phyloP scores from a whole-genome alignment of 768 basidiomycete species.

The Mycena vulgaris region DNA sequence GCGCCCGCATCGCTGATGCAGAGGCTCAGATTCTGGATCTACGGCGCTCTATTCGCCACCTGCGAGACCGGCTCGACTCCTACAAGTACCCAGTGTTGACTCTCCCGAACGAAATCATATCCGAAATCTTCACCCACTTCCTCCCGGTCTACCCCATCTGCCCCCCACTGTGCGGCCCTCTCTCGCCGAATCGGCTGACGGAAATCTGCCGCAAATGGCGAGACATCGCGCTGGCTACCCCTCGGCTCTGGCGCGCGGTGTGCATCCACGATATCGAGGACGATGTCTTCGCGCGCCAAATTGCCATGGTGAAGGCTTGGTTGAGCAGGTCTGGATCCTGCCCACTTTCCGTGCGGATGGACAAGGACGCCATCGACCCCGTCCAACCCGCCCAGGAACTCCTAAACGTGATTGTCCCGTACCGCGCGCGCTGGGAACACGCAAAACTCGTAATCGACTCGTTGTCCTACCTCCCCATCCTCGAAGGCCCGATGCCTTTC shows the following conservation, averaged over 20 bases:
- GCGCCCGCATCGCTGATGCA: no score
- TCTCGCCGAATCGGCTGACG: neutral
- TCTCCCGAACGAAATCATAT: constrained; percentile 18
- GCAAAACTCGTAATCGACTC: no score
- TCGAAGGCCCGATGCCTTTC: neutral
- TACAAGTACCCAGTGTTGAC: constrained; percentile 18
- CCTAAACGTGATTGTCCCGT: neutral
- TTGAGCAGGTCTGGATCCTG: neutral
- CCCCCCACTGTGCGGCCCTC: neutral
- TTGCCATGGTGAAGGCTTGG: neutral
- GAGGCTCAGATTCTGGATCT: no score
- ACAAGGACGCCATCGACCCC: no score
- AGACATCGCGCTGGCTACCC: neutral
- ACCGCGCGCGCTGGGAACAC: constrained; percentile 13
- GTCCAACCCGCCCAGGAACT: neutral
- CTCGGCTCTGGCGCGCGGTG: constrained; percentile 18
- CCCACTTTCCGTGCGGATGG: constrained; percentile 3
- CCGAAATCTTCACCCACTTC: constrained; percentile 11
- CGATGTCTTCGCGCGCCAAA: neutral
- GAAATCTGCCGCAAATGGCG: constrained; percentile 16
- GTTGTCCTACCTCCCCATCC: neutral
- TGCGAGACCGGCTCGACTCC: neutral
- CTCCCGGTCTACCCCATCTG: constrained; percentile 3
- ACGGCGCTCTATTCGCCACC: no score
- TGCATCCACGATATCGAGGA: neutral